Percentiles rank a stretch among this genome's conserved stretches.
Conservation (phyloP, 2,329 filamentous ascomycete species). For the Fusarium sp. region DNA sequence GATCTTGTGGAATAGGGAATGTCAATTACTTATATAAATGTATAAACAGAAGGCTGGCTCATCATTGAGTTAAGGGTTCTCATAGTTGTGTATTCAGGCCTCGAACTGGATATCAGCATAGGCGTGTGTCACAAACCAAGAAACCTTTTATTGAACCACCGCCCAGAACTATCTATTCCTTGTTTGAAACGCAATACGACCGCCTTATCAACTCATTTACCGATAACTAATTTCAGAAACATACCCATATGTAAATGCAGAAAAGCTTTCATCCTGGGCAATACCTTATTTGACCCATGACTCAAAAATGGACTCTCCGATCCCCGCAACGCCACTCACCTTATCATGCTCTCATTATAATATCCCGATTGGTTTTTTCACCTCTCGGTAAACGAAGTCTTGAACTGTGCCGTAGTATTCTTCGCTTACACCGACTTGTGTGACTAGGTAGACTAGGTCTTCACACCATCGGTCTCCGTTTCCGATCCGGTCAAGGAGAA, state of each 20-base stretch:
- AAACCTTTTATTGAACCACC: not conserved
- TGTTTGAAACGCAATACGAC: not conserved
- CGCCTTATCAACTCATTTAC: not conserved
- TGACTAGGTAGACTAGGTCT: not conserved
- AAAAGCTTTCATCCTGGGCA: not conserved
- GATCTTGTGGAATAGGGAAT: not conserved
- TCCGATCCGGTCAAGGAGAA: slow-evolving; percentile 30
- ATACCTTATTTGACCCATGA: slow-evolving; percentile 4
- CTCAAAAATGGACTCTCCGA: not conserved
- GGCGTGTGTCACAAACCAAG: not conserved
- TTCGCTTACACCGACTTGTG: not conserved
- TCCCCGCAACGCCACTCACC: slow-evolving; percentile 28
- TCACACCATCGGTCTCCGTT: slow-evolving; percentile 16
- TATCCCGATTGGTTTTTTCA: not conserved
- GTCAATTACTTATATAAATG: not conserved
- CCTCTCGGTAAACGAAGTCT: not conserved
- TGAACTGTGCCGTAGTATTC: not conserved
- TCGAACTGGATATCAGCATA: not conserved
- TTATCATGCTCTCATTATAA: not conserved
- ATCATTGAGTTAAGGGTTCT: not conserved
- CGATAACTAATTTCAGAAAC: not conserved
- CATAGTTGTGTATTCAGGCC: not conserved
- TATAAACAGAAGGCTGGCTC: not conserved
- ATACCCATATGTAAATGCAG: not conserved
- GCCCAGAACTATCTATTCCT: not conserved